Conservation (phyloP, 2,329 filamentous ascomycete genomes). For the Pseudogymnoascus sp. region DNA sequence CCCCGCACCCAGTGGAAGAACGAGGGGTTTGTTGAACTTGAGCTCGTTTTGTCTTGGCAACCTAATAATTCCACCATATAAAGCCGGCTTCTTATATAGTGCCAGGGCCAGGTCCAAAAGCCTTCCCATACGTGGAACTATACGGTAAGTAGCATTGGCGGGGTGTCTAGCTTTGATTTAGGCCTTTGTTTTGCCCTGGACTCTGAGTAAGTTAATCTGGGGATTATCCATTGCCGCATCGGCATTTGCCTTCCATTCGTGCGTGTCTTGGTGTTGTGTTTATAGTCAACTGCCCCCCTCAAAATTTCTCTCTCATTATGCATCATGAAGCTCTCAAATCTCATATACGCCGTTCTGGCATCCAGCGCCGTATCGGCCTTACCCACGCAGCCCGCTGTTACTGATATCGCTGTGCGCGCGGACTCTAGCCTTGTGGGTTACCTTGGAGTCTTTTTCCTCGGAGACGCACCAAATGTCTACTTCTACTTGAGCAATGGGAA, state of each 20-base stretch:
- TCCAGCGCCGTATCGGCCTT: not conserved
- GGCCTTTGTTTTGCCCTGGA: not conserved
- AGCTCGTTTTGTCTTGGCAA: not conserved
- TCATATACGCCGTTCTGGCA: not conserved
- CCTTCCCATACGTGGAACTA: constrained; percentile 1
- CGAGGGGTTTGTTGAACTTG: not conserved
- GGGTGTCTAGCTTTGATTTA: not conserved
- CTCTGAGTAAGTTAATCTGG: not conserved
- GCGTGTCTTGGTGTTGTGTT: not conserved
- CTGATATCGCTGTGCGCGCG: constrained; percentile 12
- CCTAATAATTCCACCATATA: constrained; percentile 5
- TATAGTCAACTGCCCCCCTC: not conserved
- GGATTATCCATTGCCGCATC: not conserved
- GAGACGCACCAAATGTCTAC: constrained; percentile 45
- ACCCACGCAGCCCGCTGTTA: not conserved
- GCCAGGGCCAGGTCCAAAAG: not conserved
- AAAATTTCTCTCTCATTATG: not conserved
- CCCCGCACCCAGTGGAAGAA: not conserved
- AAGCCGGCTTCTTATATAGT: not conserved
- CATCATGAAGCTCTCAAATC: not conserved
- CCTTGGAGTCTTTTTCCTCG: constrained; percentile 47
- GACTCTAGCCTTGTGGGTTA: constrained; percentile 41
- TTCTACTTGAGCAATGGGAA: constrained; percentile 48
- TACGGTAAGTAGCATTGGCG: not conserved
- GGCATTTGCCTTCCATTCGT: not conserved